Percentiles rank a stretch among this genome's conserved stretches.
phyloP scores from a whole-genome alignment of 2,329 filamentous ascomycete genomes.

The Rhynchosporium graminicola region DNA sequence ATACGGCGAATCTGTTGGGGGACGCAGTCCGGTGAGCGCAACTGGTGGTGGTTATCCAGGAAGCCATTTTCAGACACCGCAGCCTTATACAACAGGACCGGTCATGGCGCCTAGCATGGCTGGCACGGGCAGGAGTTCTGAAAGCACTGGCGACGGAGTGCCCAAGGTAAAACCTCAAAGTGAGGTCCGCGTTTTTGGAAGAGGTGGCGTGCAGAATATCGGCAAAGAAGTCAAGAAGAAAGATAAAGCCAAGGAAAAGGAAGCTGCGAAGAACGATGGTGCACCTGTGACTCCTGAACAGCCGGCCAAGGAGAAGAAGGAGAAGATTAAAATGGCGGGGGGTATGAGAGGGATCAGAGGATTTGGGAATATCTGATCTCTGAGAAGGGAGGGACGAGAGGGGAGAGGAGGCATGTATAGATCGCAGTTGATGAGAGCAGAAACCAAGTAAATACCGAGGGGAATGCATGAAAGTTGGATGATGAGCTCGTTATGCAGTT shows the following conservation, averaged over 20 bases:
- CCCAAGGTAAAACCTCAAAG: slow-evolving; percentile 20
- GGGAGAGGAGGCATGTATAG: no score
- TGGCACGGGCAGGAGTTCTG: slow-evolving; percentile 1
- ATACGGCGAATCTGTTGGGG: not conserved
- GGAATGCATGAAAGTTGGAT: no score
- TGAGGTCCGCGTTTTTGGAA: slow-evolving; percentile 23
- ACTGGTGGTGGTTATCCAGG: slow-evolving; percentile 2
- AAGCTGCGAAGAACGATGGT: slow-evolving; percentile 22
- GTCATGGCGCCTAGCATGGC: not conserved
- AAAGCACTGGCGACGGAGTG: slow-evolving; percentile 11
- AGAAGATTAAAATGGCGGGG: not conserved
- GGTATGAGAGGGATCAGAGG: slow-evolving; percentile 15
- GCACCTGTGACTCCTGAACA: not conserved
- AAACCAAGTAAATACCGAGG: no score
- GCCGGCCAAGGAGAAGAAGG: slow-evolving; percentile 19
- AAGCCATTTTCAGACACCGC: slow-evolving; percentile 17
- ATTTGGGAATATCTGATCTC: slow-evolving; percentile 7
- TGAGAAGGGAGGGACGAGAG: not conserved
- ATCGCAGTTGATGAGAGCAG: no score
- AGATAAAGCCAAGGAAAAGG: slow-evolving; percentile 17
- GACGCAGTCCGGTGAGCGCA: slow-evolving; percentile 1
- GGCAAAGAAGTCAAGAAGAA: slow-evolving; percentile 40
- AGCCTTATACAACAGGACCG: slow-evolving; percentile 12
- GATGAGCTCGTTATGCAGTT: no score
- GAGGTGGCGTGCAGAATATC: slow-evolving; percentile 53